Evolutionary conservation across 208 protist genomes (phyloP).

Genomic region (Leishmania turanica): DNA sequence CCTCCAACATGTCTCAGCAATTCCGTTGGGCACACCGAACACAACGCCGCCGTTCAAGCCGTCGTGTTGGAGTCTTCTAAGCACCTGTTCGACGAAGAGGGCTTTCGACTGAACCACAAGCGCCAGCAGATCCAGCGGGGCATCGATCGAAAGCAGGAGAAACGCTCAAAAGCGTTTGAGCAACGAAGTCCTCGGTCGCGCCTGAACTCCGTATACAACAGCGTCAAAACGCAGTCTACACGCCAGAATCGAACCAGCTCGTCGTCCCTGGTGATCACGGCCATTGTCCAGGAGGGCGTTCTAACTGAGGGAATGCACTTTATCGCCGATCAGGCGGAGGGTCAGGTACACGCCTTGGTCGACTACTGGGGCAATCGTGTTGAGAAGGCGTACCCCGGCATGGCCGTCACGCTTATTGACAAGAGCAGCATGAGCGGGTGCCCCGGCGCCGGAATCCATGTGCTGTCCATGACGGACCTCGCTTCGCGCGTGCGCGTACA

Average conservation of each 20-base stretch:
- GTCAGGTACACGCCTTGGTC: constrained; percentile 71
- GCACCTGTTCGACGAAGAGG: constrained; percentile 90
- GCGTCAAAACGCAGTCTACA: constrained; percentile 29
- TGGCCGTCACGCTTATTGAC: constrained; percentile 87
- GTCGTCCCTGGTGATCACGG: constrained; percentile 65
- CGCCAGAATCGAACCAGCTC: constrained; percentile 80
- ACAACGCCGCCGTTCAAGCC: constrained; percentile 76
- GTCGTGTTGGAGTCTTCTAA: constrained; percentile 90
- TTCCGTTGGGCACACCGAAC: constrained; percentile 40
- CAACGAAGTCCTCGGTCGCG: constrained; percentile 38
- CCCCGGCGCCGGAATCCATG: constrained; percentile 76
- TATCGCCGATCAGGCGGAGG: constrained; percentile 86
- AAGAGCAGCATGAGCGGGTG: constrained; percentile 77
- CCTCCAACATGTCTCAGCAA: constrained; percentile 63
- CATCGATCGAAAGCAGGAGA: constrained; percentile 39
- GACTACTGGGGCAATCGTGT: constrained; percentile 83
- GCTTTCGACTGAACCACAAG: constrained; percentile 62
- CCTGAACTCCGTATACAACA: constrained; percentile 44
- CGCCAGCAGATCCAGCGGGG: constrained; percentile 52
- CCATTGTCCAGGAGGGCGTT: constrained; percentile 81
- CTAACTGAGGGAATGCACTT: constrained; percentile 81
- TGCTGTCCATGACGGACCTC: constrained; percentile 66
- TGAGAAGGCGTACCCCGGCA: constrained; percentile 65
- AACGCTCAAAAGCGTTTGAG: constrained; percentile 34
- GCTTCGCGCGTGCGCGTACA: constrained; percentile 55